These are phyloP conservation scores for Collariella sp. DNA, from an alignment of 495 filamentous ascomycete genomes.

Conservation along the genomic window DNA sequence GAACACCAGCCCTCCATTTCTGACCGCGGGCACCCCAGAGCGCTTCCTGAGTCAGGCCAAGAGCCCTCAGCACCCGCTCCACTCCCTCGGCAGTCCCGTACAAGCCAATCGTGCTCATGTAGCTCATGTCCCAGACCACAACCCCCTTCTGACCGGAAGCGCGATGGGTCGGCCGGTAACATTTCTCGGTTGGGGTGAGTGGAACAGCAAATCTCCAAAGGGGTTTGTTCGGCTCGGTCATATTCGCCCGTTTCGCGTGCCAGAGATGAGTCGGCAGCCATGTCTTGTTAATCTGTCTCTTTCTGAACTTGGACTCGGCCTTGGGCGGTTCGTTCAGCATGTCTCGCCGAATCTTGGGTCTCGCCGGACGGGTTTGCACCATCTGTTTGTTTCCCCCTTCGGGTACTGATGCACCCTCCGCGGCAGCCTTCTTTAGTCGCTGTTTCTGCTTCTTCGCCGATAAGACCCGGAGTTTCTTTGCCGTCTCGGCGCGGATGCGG, in stretches of 20 bases:
- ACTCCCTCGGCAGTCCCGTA: constrained; percentile 59
- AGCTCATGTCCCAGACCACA: constrained; percentile 90
- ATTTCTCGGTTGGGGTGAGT: constrained; percentile 76
- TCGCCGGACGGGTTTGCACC: constrained; percentile 35
- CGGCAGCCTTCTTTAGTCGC: constrained; percentile 39
- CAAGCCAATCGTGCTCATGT: constrained; percentile 77
- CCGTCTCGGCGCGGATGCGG: constrained; percentile 74
- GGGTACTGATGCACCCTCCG: neutral
- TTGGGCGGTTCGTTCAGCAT: constrained; percentile 57
- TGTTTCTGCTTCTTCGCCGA: constrained; percentile 48
- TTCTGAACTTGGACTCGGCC: constrained; percentile 64
- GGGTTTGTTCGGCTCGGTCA: constrained; percentile 68
- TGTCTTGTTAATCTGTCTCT: constrained; percentile 78
- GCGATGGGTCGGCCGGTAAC: constrained; percentile 78
- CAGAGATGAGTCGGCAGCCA: constrained; percentile 95
- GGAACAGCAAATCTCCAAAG: constrained; percentile 87
- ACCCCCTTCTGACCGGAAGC: constrained; percentile 52
- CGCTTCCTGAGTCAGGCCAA: constrained; percentile 52
- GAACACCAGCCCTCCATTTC: constrained; percentile 67
- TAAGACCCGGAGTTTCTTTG: constrained; percentile 59
- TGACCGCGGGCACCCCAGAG: constrained; percentile 53
- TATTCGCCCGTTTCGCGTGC: constrained; percentile 84
- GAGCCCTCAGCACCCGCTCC: constrained; percentile 50
- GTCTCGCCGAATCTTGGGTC: constrained; percentile 64
- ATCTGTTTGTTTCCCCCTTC: constrained; percentile 9